Base-by-base conservation (phyloP, 164 flowering plant genomes). In the Dillenia turbinata region DNA sequence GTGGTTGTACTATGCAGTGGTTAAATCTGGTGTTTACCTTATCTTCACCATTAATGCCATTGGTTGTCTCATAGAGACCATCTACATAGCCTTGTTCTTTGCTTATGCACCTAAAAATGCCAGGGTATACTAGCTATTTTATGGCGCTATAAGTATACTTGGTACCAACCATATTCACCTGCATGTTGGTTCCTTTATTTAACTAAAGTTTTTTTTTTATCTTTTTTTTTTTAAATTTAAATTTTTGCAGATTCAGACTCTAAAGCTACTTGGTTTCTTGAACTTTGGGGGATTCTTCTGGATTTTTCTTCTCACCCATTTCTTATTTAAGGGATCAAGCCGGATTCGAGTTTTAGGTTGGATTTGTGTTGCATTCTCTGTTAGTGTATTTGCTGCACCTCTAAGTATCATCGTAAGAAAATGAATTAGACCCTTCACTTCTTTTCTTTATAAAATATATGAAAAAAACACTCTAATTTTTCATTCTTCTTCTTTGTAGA, bases 321-420 rank as follows among this genome's bases (percentile, higher is more conserved):
- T 77, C 49, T 62, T 89, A 12, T 60, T 73, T 9, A 58, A 73
- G 11, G 89, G 81, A 1, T 12, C 62, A 16, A 71, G 45, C 6
- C 83, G 89, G 2, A 62, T 75, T 9, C 57, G 15, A 9, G 54
- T 89, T 52, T 73, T 89, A 14, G 97, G 97, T 54, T 86, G 87
- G 88, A 64, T 89, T 33, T 87, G 92, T 49, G 78, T 82, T 48
- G 72, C 73, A 9, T 82, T 89, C 60, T 73, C 94, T 10, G 62
- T 85, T 1, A 60, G 80, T 19, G 96, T 89, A 1, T 92, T 85
- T 44, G 85, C 74, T 15, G 92, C 97, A 33, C 97, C 97, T 50
- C 77, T 92, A 22, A 62, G 84, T 75, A 79, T 92, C 49, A 73
- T 92, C 76, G 97, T 89, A 57, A 77, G 77, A 9, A 47, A 3